A percentile compares a stretch with the other conserved stretches of the same genome.
Conservation (phyloP, 371 early-diverging fungal genomes). For the Mortierella sp. region DNA sequence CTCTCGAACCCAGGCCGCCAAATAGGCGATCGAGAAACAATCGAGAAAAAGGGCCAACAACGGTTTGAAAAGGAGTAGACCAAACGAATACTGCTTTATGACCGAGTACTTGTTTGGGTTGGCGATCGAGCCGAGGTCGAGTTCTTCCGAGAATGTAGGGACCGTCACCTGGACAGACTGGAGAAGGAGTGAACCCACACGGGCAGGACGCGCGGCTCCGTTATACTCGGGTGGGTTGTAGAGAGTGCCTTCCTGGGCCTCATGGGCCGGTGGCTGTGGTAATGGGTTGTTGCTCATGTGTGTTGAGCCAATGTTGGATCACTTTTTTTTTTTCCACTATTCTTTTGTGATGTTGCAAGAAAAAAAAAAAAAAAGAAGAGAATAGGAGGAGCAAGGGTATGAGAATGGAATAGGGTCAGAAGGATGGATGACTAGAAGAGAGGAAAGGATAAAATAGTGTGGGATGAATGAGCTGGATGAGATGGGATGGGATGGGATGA, state of each 20-base stretch:
- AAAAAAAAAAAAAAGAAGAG: too few relatives aligned
- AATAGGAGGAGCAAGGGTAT: too few relatives aligned
- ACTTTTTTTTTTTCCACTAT: too few relatives aligned
- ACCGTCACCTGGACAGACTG: conserved; percentile 28
- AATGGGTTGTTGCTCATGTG: conserved; percentile 5
- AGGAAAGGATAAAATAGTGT: too few relatives aligned
- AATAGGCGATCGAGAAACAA: conserved; percentile 27
- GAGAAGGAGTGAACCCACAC: conserved; percentile 39
- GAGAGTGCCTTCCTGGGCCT: too few relatives aligned
- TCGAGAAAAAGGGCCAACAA: conserved; percentile 32
- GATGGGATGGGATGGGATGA: too few relatives aligned
- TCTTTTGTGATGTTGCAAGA: too few relatives aligned
- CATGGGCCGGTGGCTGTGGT: conserved; percentile 6
- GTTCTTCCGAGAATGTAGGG: conserved; percentile 37
- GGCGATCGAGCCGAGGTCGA: conserved; percentile 43
- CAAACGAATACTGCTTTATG: conserved; percentile 46
- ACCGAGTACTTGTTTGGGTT: conserved; percentile 36
- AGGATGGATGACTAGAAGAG: too few relatives aligned
- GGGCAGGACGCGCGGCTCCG: conserved; percentile 14
- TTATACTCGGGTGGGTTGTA: conserved; percentile 16
- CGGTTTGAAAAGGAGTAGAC: conserved; percentile 44
- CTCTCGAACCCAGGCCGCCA: conserved; percentile 24
- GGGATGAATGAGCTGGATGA: too few relatives aligned
- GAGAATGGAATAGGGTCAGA: too few relatives aligned
- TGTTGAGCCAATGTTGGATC: not conserved